Evolutionary conservation across 2,329 filamentous ascomycete species (phyloP).

Genomic region (Tolypocladium tropicale): DNA sequence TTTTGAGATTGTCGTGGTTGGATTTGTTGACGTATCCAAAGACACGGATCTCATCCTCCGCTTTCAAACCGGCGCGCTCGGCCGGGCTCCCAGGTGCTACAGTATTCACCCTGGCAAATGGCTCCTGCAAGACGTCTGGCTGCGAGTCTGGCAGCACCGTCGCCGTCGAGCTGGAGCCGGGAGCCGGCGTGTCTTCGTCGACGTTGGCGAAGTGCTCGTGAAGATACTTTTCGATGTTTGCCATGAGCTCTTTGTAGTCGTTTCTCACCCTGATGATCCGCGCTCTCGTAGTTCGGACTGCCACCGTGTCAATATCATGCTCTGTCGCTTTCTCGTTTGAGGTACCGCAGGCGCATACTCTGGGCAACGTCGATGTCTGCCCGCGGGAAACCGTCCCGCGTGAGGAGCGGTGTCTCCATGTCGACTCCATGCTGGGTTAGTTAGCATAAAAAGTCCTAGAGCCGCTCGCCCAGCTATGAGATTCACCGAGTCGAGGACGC

Average conservation of each 20-base stretch:
- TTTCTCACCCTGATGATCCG: conserved; percentile 85
- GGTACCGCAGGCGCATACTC: conserved; percentile 42
- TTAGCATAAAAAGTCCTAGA: conserved; percentile 9
- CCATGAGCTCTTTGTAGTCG: conserved; percentile 88
- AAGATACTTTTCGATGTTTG: conserved; percentile 70
- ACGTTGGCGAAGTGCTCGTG: conserved; percentile 80
- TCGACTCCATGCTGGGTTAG: conserved; percentile 68
- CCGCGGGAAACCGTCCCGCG: conserved; percentile 83
- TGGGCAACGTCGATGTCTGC: conserved; percentile 92
- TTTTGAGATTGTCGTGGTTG: conserved; percentile 79
- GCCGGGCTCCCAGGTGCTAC: conserved; percentile 74
- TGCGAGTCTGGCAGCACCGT: conserved; percentile 22
- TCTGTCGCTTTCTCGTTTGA: not conserved
- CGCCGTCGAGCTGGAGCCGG: conserved; percentile 10
- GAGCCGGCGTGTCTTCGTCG: conserved; percentile 29
- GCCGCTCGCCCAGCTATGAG: not conserved
- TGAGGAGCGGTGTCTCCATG: conserved; percentile 83
- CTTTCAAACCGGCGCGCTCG: conserved; percentile 66
- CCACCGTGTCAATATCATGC: conserved; percentile 3
- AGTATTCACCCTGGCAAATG: conserved; percentile 82
- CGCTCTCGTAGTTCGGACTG: conserved; percentile 85
- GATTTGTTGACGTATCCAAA: conserved; percentile 77
- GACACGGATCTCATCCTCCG: conserved; percentile 70
- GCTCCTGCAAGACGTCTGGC: conserved; percentile 14
- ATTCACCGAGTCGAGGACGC: conserved; percentile 78